Conservation (phyloP, 2,329 filamentous ascomycete genomes). For the Calcarisporium arbuscula region DNA sequence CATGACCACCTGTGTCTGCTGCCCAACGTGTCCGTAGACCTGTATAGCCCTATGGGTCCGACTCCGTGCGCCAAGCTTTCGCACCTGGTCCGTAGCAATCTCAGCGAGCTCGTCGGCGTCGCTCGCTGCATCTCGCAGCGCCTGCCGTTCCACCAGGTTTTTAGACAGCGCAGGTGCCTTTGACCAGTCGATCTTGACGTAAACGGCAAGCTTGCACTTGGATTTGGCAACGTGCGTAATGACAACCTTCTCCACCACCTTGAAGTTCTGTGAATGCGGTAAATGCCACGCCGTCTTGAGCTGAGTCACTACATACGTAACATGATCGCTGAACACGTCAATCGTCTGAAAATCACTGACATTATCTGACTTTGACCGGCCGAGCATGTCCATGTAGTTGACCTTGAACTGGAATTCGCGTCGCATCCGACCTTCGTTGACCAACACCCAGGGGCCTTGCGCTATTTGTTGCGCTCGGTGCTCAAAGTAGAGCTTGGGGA, state of each 20-base stretch:
- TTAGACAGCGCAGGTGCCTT: conserved; percentile 57
- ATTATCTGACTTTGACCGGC: conserved; percentile 51
- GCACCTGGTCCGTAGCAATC: conserved; percentile 70
- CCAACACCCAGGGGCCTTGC: conserved; percentile 76
- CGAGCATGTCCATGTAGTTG: conserved; percentile 58
- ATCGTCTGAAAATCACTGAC: conserved; percentile 82
- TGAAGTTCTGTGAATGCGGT: conserved; percentile 72
- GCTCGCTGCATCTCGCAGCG: conserved; percentile 66
- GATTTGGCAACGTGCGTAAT: conserved; percentile 92
- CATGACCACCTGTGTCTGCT: conserved; percentile 57
- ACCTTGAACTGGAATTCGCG: conserved; percentile 79
- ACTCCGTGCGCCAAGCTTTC: conserved; percentile 64
- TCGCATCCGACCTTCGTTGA: conserved; percentile 64
- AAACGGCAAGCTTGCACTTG: conserved; percentile 84
- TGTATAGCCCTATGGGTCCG: conserved; percentile 72
- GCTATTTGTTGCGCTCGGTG: conserved; percentile 71
- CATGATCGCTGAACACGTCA: conserved; percentile 72
- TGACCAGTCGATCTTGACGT: conserved; percentile 82
- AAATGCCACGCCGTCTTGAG: conserved; percentile 72
- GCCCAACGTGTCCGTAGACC: conserved; percentile 71
- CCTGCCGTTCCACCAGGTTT: conserved; percentile 60
- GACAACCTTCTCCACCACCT: conserved; percentile 81
- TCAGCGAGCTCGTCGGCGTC: conserved; percentile 71
- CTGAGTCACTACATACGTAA: conserved; percentile 59
- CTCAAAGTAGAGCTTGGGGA: conserved; percentile 84